phyloP scores from a whole-genome alignment of 2,329 filamentous ascomycete genomes.

The Colletotrichum incanum region DNA sequence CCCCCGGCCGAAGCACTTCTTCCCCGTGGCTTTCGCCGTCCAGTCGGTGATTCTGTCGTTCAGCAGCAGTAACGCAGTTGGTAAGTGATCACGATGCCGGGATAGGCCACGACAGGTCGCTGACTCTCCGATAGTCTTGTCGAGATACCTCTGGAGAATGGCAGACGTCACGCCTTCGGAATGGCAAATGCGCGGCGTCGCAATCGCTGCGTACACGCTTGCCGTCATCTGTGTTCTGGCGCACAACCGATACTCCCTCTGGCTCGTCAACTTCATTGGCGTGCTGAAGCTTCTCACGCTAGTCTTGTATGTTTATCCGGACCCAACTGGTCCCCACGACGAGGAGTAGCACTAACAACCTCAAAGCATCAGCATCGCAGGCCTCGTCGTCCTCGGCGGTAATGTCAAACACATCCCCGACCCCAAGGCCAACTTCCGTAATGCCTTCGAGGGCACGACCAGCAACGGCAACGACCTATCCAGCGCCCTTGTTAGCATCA shows the following conservation, averaged over 20 bases:
- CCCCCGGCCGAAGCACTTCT: conserved; percentile 74
- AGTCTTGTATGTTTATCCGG: conserved; percentile 59
- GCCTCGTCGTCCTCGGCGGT: conserved; percentile 71
- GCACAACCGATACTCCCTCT: conserved; percentile 72
- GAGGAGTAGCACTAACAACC: not conserved
- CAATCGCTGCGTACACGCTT: conserved; percentile 74
- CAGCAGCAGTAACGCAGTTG: conserved; percentile 75
- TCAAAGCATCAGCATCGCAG: conserved; percentile 67
- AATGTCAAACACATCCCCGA: conserved; percentile 51
- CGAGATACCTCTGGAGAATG: conserved; percentile 75
- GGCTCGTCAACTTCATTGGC: conserved; percentile 70
- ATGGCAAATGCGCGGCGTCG: conserved; percentile 80
- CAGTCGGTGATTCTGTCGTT: conserved; percentile 77
- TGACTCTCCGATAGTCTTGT: conserved; percentile 61
- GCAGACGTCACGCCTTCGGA: conserved; percentile 63
- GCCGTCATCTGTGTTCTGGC: conserved; percentile 68
- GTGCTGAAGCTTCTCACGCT: conserved; percentile 73
- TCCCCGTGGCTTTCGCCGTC: conserved; percentile 76
- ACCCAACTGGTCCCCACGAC: not conserved
- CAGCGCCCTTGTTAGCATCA: conserved; percentile 70
- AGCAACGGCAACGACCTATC: conserved; percentile 56
- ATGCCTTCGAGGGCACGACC: conserved; percentile 55
- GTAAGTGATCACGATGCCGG: conserved; percentile 45
- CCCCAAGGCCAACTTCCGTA: conserved; percentile 54
- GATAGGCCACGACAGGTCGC: conserved; percentile 14